Base-by-base conservation (phyloP, 1,139 yeast genomes). In the Zygosaccharomyces sapae region DNA sequence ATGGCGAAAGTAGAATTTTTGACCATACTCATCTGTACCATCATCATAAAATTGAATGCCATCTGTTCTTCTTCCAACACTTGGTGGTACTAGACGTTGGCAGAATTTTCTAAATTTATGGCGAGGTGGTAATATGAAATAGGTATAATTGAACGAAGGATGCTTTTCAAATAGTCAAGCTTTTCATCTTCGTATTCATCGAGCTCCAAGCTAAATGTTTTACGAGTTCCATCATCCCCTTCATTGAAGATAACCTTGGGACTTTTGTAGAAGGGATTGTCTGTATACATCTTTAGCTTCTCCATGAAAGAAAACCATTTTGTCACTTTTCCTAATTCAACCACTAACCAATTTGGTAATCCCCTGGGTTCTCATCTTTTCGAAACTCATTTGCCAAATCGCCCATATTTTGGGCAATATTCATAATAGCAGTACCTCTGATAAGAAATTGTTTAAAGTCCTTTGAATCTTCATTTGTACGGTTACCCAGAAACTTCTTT, bases 21-120 rank as follows among this genome's bases (percentile, higher is more conserved):
- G 90, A 27, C 76, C 81, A 2, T 61, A 59, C 8, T 51, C 20
- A 47, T 63, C 59, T 5, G 67, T 61, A 20, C 52, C 57, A 48
- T 64, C 66, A 12, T 62, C 67, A 48, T 51, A 59, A 44, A 64
- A 64, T n/a, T 51, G 48, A 5, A 77, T 77, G 1, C 96, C 96
- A 54, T 82, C 83, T 12, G 83, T 74, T 53, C 97, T 71, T 49
- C 75, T 80, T 0, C 96, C 96, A 45, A 74, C 70, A 61, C 89
- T 79, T 0, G 96, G 82, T 6, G 80, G 75, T 0, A 86, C 92
- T 16, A 89, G 67, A 34, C 73, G 66, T 64, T 92, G 97, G 58
- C 96, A 90, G 36, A 82, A 68, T 37, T 74, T 68, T 52, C 98
- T 73, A 16, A 89, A 50, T 33, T 71, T 71, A 59, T 83, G 89